Evolutionary conservation across 306 rosid genomes (phyloP), one percentile per base, ranked within the genome.

Genomic region (Comarum palustre): DNA sequence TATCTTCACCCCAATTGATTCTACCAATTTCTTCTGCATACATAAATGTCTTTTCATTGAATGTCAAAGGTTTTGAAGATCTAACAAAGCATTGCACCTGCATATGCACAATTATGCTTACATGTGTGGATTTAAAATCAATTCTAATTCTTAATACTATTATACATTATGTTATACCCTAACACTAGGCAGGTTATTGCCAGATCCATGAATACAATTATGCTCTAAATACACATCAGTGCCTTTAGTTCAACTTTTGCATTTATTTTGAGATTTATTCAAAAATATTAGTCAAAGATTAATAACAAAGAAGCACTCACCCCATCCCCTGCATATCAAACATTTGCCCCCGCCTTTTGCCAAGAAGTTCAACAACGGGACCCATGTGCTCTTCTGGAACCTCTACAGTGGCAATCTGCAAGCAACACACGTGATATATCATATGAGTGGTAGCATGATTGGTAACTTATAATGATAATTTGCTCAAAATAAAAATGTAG

Each of bases 331-430:
- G 80, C 99, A 94, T 94, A 84, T 94, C 99, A 73, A 91, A 89
- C 99, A 94, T 94, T 75, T 79, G 96, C 61, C 97, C 99, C 77
- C 91, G 86, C 75, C 99, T 94, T 87, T 87, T 88, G 66, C 99
- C 99, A 58, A 94, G 95, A 77, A 94, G 95, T 71, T 91, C 97
- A 77, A 94, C 99, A 20, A 94, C 99, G 42, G 97, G 42, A 50
- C 99, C 99, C 99, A 94, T 85, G 81, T 94, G 92, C 79, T 48
- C 92, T 87, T 94, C 97, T 19, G 99, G 99, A 22, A 94, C 99
- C 84, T 94, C 99, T 75, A 91, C 99, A 29, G 90, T 91, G 75
- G 98, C 98, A 82, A 91, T 74, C 98, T 93, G 90, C 75, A 84
- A 27, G 75, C 73, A 64, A 73, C 74, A 19, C 76, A 77, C 61